phyloP scores from a whole-genome alignment of 148 eudicot genomes.

The Silene conica region DNA sequence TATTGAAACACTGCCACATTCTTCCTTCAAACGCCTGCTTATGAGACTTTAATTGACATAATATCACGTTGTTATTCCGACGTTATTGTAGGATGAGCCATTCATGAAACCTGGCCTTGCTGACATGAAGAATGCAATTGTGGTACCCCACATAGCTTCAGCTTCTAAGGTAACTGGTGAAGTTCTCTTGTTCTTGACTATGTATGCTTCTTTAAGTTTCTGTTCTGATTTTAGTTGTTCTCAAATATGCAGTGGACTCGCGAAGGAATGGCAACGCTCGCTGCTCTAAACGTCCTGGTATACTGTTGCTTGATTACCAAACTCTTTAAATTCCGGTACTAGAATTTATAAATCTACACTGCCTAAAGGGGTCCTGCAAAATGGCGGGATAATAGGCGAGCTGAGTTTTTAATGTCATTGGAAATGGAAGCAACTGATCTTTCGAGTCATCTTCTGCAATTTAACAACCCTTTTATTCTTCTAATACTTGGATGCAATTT shows the following conservation, averaged over 20 bases:
- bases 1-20: slow-evolving; percentile 16
- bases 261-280: slow-evolving; percentile 97
- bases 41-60: background rate
- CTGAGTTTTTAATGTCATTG: too few species aligned
- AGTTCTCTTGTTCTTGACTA: slow-evolving; percentile 2
- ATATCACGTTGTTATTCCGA: background rate
- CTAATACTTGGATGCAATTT: too few species aligned
- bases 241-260: slow-evolving; percentile 81
- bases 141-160: slow-evolving; percentile 97
- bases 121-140: slow-evolving; percentile 87
- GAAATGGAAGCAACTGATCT: too few species aligned
- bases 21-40: slow-evolving; percentile 1
- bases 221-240: slow-evolving; percentile 13
- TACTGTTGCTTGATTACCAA: background rate
- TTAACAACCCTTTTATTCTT: too few species aligned
- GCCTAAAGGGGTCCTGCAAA: background rate
- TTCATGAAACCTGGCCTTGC: slow-evolving; percentile 97
- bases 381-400: too few species aligned
- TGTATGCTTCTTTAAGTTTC: background rate
- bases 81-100: slow-evolving; percentile 68
- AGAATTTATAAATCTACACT: too few species aligned
- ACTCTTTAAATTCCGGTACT: background rate
- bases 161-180: slow-evolving; percentile 76
- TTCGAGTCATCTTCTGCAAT: too few species aligned
- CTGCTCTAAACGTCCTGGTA: slow-evolving; percentile 98